Evolutionary conservation across 1,284 basidiomycete genomes (phyloP).

Genomic region (Fistulinella cinereoalba): DNA sequence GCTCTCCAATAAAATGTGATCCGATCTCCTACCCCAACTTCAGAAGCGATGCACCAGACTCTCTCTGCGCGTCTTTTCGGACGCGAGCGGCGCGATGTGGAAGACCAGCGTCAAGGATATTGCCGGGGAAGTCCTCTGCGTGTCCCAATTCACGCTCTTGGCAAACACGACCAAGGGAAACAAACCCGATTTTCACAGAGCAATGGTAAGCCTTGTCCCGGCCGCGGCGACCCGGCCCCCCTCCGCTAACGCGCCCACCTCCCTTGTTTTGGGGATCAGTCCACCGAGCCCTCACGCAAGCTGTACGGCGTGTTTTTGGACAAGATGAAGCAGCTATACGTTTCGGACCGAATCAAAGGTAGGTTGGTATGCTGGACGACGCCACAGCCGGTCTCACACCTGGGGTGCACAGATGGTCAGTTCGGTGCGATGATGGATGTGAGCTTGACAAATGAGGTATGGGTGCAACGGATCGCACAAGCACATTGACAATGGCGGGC

Average conservation of each 20-base stretch:
- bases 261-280: too few species aligned
- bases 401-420: slow-evolving; percentile 78
- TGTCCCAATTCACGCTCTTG: slow-evolving; percentile 88
- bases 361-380: slow-evolving; percentile 1
- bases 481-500: slow-evolving; percentile 3
- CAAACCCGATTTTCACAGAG: slow-evolving; percentile 88
- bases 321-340: slow-evolving; percentile 62
- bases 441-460: slow-evolving; percentile 78
- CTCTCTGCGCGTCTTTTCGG: slow-evolving; percentile 69
- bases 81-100: slow-evolving; percentile 67
- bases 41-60: slow-evolving; percentile 45
- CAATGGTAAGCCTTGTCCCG: slow-evolving; percentile 64
- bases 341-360: slow-evolving; percentile 79
- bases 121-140: slow-evolving; percentile 82
- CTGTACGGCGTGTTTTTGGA: slow-evolving; percentile 74
- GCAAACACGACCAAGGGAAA: slow-evolving; percentile 85
- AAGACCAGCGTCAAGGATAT: slow-evolving; percentile 81
- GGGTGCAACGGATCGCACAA: slow-evolving; percentile 14
- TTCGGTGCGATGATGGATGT: slow-evolving; percentile 96
- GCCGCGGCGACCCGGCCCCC: not conserved
- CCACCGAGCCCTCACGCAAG: slow-evolving; percentile 61
- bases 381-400: too few species aligned
- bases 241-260: too few species aligned
- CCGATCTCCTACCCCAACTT: not conserved
- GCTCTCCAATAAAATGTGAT: slow-evolving; percentile 78